phyloP scores from a whole-genome alignment of 2,329 filamentous ascomycete genomes.

The Clonostachys rhizophaga region DNA sequence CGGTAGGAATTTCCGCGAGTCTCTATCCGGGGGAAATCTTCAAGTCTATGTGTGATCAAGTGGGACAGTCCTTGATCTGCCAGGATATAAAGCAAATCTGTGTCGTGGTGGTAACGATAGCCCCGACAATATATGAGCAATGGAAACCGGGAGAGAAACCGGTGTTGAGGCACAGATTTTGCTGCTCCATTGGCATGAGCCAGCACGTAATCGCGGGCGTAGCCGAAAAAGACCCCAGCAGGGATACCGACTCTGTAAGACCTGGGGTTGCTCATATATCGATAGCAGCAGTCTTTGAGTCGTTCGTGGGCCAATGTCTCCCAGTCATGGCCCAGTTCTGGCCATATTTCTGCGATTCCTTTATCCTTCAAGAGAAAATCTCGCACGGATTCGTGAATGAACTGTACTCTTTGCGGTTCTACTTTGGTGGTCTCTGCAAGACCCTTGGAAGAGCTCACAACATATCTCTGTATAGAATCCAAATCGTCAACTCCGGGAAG shows the following conservation, averaged over 20 bases:
- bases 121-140: not conserved
- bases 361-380: constrained; percentile 36
- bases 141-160: constrained; percentile 21
- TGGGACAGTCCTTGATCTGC: not conserved
- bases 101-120: not conserved
- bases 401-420: constrained; percentile 32
- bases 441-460: constrained; percentile 42
- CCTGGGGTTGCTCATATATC: constrained; percentile 21
- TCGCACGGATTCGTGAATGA: constrained; percentile 47
- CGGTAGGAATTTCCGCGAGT: not conserved
- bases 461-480: constrained; percentile 12
- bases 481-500: constrained; percentile 1
- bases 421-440: constrained; percentile 35
- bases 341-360: constrained; percentile 20
- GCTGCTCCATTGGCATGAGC: constrained; percentile 2
- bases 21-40: not conserved
- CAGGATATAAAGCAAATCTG: not conserved
- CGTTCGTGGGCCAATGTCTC: constrained; percentile 29
- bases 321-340: constrained; percentile 18
- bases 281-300: constrained; percentile 35
- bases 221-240: constrained; percentile 30
- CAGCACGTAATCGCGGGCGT: constrained; percentile 10
- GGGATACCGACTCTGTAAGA: constrained; percentile 34
- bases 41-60: not conserved
- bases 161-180: constrained; percentile 14